A percentile compares a stretch with the other conserved stretches of the same genome.
phyloP scores from a whole-genome alignment of 1,139 yeast species.

The Debaryomyces subglobosus region DNA sequence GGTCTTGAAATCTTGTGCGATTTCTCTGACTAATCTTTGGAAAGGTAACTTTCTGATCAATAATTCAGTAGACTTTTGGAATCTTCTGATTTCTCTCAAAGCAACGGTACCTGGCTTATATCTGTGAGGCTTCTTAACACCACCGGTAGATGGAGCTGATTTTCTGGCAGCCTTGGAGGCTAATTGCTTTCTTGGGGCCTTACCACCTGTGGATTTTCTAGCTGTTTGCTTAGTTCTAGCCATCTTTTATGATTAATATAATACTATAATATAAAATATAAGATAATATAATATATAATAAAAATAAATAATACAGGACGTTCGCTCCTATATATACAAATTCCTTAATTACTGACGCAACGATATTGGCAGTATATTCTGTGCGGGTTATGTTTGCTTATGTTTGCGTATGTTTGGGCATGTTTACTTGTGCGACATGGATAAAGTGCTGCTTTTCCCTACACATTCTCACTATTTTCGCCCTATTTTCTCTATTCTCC shows the following conservation, averaged over 20 bases:
- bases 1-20: conserved; percentile 97
- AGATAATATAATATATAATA: background rate
- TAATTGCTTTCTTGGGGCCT: conserved; percentile 98
- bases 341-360: background rate
- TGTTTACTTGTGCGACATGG: background rate
- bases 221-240: conserved; percentile 99
- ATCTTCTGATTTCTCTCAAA: conserved; percentile 98
- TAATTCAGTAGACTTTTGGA: conserved; percentile 95
- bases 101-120: conserved; percentile 99
- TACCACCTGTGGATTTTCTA: conserved; percentile 98
- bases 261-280: background rate
- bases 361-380: background rate
- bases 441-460: background rate
- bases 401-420: background rate
- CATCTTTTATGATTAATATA: conserved; percentile 45
- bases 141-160: conserved; percentile 96
- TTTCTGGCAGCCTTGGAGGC: conserved; percentile 99
- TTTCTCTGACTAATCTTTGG: conserved; percentile 98
- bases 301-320: background rate
- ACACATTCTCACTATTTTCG: background rate
- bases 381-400: background rate
- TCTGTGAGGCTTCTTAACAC: conserved; percentile 99
- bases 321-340: background rate
- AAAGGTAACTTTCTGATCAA: conserved; percentile 96
- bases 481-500: background rate